phyloP scores from a whole-genome alignment of 2,329 filamentous ascomycete species.

The Zasmidium cellare region DNA sequence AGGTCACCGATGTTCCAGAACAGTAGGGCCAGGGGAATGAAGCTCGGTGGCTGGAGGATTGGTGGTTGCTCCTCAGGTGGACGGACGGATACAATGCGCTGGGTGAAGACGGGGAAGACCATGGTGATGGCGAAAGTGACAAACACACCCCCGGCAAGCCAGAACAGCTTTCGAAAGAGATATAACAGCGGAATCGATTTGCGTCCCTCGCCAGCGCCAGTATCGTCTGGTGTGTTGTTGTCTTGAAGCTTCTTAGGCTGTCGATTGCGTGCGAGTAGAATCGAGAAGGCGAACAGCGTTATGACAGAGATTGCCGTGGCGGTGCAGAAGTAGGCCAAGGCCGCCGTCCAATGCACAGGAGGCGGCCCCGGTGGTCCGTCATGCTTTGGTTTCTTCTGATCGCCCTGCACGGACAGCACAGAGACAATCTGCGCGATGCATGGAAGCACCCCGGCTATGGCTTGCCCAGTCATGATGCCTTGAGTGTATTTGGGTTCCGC shows the following conservation, averaged over 20 bases:
- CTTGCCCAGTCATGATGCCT: conserved; percentile 94
- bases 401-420: conserved; percentile 63
- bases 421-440: conserved; percentile 83
- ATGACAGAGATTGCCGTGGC: conserved; percentile 73
- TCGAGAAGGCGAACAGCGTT: conserved; percentile 72
- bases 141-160: conserved; percentile 74
- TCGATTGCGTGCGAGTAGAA: conserved; percentile 57
- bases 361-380: conserved; percentile 30
- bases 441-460: conserved; percentile 85
- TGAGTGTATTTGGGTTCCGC: conserved; percentile 87
- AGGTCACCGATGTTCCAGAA: conserved; percentile 93
- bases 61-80: conserved; percentile 48
- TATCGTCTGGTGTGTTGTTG: conserved; percentile 5
- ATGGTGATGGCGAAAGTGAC: conserved; percentile 83
- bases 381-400: conserved; percentile 6
- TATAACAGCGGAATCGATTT: conserved; percentile 56
- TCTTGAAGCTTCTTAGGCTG: conserved; percentile 19
- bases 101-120: conserved; percentile 92
- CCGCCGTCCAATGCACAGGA: conserved; percentile 63
- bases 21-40: conserved; percentile 87
- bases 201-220: conserved; percentile 2
- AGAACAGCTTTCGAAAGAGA: conserved; percentile 76
- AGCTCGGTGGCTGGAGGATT: conserved; percentile 71
- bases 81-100: conserved; percentile 45
- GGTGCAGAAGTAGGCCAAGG: conserved; percentile 88